phyloP scores from a whole-genome alignment of 768 basidiomycete species.

The Pisolithus microcarpus region DNA sequence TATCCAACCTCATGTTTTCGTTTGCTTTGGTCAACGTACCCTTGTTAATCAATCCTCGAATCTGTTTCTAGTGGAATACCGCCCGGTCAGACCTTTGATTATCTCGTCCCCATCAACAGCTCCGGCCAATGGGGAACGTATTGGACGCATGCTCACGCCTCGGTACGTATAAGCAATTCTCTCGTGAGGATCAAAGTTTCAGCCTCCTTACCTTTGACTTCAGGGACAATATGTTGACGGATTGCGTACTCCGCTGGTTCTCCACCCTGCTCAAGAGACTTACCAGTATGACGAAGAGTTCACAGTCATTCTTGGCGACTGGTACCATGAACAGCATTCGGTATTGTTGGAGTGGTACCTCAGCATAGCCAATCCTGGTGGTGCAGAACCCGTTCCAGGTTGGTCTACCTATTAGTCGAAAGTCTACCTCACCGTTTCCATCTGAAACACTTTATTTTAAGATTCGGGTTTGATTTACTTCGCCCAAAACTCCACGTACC shows the following conservation, averaged over 20 bases:
- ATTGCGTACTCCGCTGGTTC: conserved; percentile 76
- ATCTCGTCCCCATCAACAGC: conserved; percentile 61
- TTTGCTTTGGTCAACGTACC: neutral
- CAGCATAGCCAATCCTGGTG: conserved; percentile 67
- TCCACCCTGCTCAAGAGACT: conserved; percentile 60
- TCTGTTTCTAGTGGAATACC: conserved; percentile 60
- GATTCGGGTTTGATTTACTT: conserved; percentile 83
- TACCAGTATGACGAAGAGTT: conserved; percentile 86
- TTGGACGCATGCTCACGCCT: conserved; percentile 71
- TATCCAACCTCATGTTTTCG: no score
- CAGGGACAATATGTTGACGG: conserved; percentile 92
- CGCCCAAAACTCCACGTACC: conserved; percentile 64
- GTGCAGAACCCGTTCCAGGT: conserved; percentile 88
- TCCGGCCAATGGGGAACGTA: conserved; percentile 75
- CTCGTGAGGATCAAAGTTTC: neutral
- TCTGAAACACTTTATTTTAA: conserved; percentile 19
- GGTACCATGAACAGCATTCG: conserved; percentile 80
- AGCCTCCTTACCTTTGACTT: neutral
- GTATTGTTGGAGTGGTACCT: conserved; percentile 61
- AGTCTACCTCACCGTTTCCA: neutral
- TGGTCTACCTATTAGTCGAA: conserved; percentile 6
- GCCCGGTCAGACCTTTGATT: conserved; percentile 60
- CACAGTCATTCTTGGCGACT: conserved; percentile 80
- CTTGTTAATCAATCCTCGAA: neutral
- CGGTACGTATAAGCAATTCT: conserved; percentile 12